A percentile compares a stretch with the other conserved stretches of the same genome.
phyloP scores from a whole-genome alignment of 306 rosid genomes.

The Acmispon strigosus region DNA sequence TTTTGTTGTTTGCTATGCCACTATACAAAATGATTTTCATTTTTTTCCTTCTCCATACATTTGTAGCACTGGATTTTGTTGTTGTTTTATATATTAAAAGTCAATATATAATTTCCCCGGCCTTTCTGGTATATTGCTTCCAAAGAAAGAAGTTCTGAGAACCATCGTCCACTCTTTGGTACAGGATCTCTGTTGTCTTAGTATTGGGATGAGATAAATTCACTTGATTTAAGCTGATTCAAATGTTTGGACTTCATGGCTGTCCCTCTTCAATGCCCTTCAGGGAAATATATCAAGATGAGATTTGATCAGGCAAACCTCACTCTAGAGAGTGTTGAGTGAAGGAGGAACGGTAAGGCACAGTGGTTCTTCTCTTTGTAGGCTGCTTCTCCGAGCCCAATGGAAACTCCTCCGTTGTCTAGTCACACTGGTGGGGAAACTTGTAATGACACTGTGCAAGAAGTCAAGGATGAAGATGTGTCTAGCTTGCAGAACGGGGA shows the following conservation, averaged over 20 bases:
- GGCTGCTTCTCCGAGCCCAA: no score
- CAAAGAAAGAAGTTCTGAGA: neutral
- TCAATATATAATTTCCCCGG: neutral
- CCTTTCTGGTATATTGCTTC: neutral
- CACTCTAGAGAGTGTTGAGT: no score
- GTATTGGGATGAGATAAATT: neutral
- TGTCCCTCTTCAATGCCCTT: no score
- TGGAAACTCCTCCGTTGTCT: no score
- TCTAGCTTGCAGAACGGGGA: no score
- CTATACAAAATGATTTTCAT: neutral
- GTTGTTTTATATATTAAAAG: neutral
- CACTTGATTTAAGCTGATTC: neutral
- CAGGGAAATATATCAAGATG: no score
- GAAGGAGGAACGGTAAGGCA: no score
- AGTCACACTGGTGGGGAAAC: no score
- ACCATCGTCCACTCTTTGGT: neutral
- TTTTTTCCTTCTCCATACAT: neutral
- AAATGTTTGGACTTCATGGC: neutral
- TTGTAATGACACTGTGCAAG: no score
- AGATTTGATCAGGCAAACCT: no score
- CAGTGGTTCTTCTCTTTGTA: no score
- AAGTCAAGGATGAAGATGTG: no score
- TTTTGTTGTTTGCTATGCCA: neutral
- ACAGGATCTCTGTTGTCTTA: neutral
- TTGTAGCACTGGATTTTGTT: neutral